Percentiles rank a stretch among this genome's conserved stretches.
These are phyloP conservation scores for Aristolochia contorta DNA, from an alignment of 164 flowering plant genomes.

Conservation along the genomic window DNA sequence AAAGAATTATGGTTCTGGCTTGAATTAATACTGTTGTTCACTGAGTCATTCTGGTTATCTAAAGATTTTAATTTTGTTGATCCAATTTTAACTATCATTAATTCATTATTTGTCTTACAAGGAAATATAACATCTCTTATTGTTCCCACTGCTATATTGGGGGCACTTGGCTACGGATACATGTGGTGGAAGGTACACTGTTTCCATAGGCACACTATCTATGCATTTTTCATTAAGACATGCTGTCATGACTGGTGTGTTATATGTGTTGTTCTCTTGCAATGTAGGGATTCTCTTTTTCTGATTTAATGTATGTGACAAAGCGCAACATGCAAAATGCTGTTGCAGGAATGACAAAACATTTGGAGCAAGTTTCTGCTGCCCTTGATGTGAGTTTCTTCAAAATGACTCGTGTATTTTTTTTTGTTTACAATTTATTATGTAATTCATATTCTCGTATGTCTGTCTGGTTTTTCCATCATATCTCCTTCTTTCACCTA, in stretches of 20 bases:
- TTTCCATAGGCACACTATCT: too few species aligned
- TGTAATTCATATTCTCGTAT: background rate
- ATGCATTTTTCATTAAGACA: too few species aligned
- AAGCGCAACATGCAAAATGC: slow-evolving; percentile 81
- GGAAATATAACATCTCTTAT: slow-evolving; percentile 38
- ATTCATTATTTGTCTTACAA: slow-evolving; percentile 10
- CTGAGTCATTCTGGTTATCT: background rate
- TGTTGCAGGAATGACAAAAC: slow-evolving; percentile 69
- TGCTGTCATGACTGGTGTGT: too few species aligned
- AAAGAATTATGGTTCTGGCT: too few species aligned
- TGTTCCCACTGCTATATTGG: slow-evolving; percentile 66
- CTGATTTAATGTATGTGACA: slow-evolving; percentile 90
- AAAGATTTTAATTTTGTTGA: background rate
- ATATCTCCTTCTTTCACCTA: too few species aligned
- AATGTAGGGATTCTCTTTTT: slow-evolving; percentile 64
- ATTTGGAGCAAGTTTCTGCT: slow-evolving; percentile 62
- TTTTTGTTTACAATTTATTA: background rate
- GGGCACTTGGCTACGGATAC: slow-evolving; percentile 84
- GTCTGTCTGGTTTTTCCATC: too few species aligned
- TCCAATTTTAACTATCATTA: background rate
- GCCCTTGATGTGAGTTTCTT: slow-evolving; percentile 51
- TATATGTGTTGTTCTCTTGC: background rate
- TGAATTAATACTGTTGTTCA: too few species aligned
- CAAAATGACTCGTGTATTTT: background rate
- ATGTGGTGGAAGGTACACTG: slow-evolving; percentile 96